Evolutionary conservation across 257 asterid species (phyloP).

Genomic region (Leptodermis oblonga): DNA sequence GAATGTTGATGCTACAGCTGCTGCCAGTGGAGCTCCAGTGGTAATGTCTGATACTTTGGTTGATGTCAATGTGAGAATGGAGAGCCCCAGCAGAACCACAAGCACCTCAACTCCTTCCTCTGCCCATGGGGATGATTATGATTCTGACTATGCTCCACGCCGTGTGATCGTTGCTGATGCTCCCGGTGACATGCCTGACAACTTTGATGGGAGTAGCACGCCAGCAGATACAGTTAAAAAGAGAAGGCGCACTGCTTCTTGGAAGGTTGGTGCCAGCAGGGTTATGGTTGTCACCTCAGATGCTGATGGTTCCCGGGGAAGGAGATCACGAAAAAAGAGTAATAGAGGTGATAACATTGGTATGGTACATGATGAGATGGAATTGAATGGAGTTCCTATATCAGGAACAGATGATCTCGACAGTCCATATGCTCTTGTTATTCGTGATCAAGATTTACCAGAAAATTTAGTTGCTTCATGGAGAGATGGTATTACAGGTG

Average conservation of each 20-base stretch:
- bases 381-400: conserved; percentile 32
- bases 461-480: conserved; percentile 71
- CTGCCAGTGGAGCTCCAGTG: conserved; percentile 28
- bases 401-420: conserved; percentile 38
- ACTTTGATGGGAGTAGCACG: conserved; percentile 42
- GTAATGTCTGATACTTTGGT: conserved; percentile 25
- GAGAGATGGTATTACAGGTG: conserved; percentile 72
- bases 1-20: conserved; percentile 21
- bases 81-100: conserved; percentile 47
- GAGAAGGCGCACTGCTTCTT: conserved; percentile 74
- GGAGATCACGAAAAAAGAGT: conserved; percentile 34
- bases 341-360: conserved; percentile 15
- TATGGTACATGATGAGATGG: conserved; percentile 29
- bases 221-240: conserved; percentile 95
- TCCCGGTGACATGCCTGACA: conserved; percentile 31
- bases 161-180: conserved; percentile 29
- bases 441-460: conserved; percentile 58
- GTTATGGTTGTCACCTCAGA: conserved; percentile 49
- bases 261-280: conserved; percentile 49
- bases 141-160: conserved; percentile 61
- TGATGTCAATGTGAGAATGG: conserved; percentile 32
- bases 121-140: conserved; percentile 42
- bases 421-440: conserved; percentile 28
- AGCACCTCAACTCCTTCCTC: conserved; percentile 45
- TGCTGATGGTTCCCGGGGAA: conserved; percentile 39